Evolutionary conservation across 2,329 filamentous ascomycete species (phyloP).

Genomic region (Alternaria solani): DNA sequence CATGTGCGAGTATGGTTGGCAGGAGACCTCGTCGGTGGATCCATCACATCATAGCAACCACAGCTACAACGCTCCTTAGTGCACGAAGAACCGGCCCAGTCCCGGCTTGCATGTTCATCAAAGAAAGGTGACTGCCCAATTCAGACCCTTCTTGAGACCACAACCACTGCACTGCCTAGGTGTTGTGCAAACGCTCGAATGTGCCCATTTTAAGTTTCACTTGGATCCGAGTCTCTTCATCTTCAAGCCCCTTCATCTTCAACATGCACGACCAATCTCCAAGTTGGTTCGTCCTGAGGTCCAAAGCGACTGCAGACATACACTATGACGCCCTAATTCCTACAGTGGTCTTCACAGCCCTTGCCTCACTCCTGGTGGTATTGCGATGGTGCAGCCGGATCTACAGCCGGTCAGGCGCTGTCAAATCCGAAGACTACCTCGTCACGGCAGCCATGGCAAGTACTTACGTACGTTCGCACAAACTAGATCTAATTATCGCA

Average conservation of each 20-base stretch:
- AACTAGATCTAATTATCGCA: slow-evolving; percentile 15
- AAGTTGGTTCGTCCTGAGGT: slow-evolving; percentile 35
- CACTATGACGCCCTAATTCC: slow-evolving; percentile 34
- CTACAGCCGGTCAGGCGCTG: slow-evolving; percentile 18
- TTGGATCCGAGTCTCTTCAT: not conserved
- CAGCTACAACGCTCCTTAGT: not conserved
- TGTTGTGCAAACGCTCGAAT: not conserved
- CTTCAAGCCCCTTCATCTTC: not conserved
- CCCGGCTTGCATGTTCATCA: not conserved
- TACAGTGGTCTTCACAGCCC: slow-evolving; percentile 32
- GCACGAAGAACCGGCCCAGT: slow-evolving; percentile 3
- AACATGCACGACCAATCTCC: slow-evolving; percentile 30
- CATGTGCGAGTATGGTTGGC: not conserved
- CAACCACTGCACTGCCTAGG: not conserved
- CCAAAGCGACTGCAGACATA: slow-evolving; percentile 34
- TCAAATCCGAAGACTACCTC: slow-evolving; percentile 38
- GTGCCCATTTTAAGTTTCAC: not conserved
- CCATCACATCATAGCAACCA: slow-evolving; percentile 18
- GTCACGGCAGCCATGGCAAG: slow-evolving; percentile 39
- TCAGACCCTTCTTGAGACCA: not conserved
- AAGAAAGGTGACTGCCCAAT: not conserved
- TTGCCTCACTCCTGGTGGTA: slow-evolving; percentile 33
- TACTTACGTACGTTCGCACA: not conserved
- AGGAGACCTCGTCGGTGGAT: not conserved
- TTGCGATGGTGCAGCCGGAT: slow-evolving; percentile 43